Conservation (phyloP, 208 protist genomes). For the Trypanosoma congolense region DNA sequence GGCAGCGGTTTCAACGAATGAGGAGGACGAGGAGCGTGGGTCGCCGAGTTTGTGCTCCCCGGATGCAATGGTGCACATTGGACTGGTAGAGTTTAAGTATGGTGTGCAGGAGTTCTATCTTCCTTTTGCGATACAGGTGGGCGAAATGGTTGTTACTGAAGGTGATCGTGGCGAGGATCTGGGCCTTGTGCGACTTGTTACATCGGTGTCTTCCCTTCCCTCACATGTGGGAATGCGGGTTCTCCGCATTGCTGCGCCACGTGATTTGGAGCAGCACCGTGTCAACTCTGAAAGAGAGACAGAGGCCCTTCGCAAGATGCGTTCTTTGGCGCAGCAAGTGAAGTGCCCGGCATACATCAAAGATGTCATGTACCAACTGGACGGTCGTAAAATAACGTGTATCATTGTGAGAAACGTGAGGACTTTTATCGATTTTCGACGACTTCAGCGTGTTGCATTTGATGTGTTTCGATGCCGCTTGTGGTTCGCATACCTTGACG, state of each 20-base stretch:
- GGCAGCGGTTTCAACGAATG: background rate
- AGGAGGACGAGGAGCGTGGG: background rate
- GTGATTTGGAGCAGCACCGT: slow-evolving; percentile 36
- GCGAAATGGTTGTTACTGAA: slow-evolving; percentile 57
- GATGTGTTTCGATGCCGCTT: slow-evolving; percentile 75
- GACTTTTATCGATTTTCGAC: slow-evolving; percentile 71
- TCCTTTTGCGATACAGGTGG: slow-evolving; percentile 27
- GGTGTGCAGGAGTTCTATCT: slow-evolving; percentile 43
- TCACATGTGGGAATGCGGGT: slow-evolving; percentile 8
- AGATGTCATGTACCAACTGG: slow-evolving; percentile 73
- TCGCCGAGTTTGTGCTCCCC: background rate
- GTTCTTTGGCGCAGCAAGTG: slow-evolving; percentile 41
- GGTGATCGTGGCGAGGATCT: slow-evolving; percentile 71
- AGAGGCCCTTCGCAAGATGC: slow-evolving; percentile 47
- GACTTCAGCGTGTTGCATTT: slow-evolving; percentile 64
- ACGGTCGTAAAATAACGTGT: slow-evolving; percentile 74
- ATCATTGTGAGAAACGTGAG: slow-evolving; percentile 50
- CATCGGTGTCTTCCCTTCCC: background rate
- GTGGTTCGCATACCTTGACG: slow-evolving; percentile 79
- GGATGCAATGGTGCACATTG: slow-evolving; percentile 11
- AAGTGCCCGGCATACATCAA: slow-evolving; percentile 40
- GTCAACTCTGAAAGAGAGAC: slow-evolving; percentile 33
- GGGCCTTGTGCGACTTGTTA: slow-evolving; percentile 44
- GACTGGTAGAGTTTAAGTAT: slow-evolving; percentile 72
- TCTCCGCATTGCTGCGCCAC: slow-evolving; percentile 32